Evolutionary conservation across 192 early-diverging fungal genomes (phyloP), one percentile per base, ranked within the genome.

Genomic region (Mortierella claussenii): DNA sequence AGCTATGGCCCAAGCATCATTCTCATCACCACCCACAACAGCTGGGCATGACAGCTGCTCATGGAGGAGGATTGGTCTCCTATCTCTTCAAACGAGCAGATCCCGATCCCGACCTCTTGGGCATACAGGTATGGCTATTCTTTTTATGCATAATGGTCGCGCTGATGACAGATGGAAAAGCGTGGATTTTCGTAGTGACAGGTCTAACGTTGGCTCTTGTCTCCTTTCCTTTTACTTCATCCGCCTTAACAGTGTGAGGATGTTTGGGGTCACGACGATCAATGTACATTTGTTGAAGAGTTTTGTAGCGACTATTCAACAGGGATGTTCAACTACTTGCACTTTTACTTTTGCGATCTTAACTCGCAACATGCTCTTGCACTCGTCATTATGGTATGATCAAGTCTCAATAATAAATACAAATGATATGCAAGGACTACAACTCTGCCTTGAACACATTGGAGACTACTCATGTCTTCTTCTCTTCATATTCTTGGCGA

Each of bases 241-340:
- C 23, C 8, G 10, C 8, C 8, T 42, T 42, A 37, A 28, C 54
- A 87, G 78, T 83, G 83, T 45, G 80, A 83, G 37, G 40, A 74
- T 34, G 80, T 89, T 8, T 82, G 80, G 55, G 51, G 65, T 7
- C 75, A 85, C 21, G 56, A 74, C 28, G 81, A 81, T 31, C 74
- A 78, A 55, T 94, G 92, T 58, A 64, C 68, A 7, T 88, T 61
- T 54, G 88, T 91, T 24, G 56, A 80, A 44, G 79, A 84, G 54
- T 60, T 88, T 68, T 94, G 93, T 59, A 60, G 65, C 1, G 87
- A 85, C 26, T 82, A 85, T 52, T 76, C 81, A 27, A 67, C 85
- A 20, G 91, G 93, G 11, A 30, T 89, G 54, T 68, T 89, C 33
- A 80, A 85, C 54, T 89, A 89, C 59, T 55, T 87, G 23, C 67